Evolutionary conservation across 208 protist species (phyloP).

Genomic region (Acanthamoeba triangularis): DNA sequence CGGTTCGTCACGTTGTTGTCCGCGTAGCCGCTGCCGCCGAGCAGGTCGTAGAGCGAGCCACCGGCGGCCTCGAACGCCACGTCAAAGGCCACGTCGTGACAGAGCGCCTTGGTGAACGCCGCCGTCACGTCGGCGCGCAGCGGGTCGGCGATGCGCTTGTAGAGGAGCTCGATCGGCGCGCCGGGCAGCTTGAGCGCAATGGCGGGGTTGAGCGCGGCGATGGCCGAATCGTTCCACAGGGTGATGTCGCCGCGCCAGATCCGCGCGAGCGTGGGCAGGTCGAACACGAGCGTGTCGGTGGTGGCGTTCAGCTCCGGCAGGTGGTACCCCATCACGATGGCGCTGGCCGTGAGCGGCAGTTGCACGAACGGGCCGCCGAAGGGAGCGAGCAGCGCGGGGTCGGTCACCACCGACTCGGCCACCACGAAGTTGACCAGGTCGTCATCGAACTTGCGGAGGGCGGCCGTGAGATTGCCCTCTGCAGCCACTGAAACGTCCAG

Average conservation of each 20-base stretch:
- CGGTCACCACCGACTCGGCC: not conserved
- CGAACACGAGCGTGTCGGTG: conserved; percentile 37
- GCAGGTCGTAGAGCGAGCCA: not conserved
- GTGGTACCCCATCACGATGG: conserved; percentile 5
- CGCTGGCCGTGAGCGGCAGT: not conserved
- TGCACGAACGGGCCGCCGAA: not conserved
- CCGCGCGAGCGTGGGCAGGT: not conserved
- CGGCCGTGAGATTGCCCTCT: not conserved
- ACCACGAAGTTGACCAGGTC: not conserved
- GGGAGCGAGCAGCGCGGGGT: not conserved
- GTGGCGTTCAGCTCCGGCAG: not conserved
- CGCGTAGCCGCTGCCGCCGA: not conserved
- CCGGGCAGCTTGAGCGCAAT: not conserved
- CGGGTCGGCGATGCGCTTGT: not conserved
- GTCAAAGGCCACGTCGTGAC: not conserved
- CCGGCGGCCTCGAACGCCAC: not conserved
- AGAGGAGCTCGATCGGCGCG: not conserved
- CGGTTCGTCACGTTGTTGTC: not conserved
- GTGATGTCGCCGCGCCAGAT: conserved; percentile 36
- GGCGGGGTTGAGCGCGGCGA: not conserved
- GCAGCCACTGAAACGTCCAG: not conserved
- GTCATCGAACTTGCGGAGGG: not conserved
- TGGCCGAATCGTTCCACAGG: conserved; percentile 21
- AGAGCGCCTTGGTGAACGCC: not conserved
- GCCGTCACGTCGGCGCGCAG: not conserved